Evolutionary conservation across 2,329 filamentous ascomycete genomes (phyloP).

Genomic region (Gaeumannomyces tritici): DNA sequence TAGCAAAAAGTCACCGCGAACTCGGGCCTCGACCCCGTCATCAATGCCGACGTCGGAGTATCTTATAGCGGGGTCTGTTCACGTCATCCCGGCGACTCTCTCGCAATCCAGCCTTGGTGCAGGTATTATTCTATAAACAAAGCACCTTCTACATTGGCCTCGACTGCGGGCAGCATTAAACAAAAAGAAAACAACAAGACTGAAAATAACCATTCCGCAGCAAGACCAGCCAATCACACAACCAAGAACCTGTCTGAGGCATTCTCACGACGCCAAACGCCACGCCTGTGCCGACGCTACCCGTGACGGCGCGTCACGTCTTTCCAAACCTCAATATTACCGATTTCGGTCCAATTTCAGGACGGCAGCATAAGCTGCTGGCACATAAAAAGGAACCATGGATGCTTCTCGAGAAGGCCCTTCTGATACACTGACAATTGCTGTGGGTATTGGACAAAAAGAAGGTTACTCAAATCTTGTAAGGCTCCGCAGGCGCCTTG

Average conservation of each 20-base stretch:
- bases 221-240: neutral
- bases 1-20: neutral
- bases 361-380: neutral
- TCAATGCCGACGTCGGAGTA: neutral
- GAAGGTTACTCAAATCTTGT: conserved; percentile 31
- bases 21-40: neutral
- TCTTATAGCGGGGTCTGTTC: neutral
- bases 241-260: neutral
- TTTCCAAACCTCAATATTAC: neutral
- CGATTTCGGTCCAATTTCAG: neutral
- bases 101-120: neutral
- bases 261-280: neutral
- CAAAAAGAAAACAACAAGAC: neutral
- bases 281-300: neutral
- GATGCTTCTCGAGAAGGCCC: neutral
- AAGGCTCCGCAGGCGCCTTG: conserved; percentile 50
- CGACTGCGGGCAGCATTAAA: neutral
- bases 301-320: neutral
- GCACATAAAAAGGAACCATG: neutral
- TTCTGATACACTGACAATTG: too few species aligned
- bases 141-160: neutral
- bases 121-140: neutral
- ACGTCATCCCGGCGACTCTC: neutral
- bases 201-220: neutral
- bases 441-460: neutral